Base-by-base conservation (phyloP, 1,284 basidiomycete genomes). In the Phenoliferia sp. region DNA sequence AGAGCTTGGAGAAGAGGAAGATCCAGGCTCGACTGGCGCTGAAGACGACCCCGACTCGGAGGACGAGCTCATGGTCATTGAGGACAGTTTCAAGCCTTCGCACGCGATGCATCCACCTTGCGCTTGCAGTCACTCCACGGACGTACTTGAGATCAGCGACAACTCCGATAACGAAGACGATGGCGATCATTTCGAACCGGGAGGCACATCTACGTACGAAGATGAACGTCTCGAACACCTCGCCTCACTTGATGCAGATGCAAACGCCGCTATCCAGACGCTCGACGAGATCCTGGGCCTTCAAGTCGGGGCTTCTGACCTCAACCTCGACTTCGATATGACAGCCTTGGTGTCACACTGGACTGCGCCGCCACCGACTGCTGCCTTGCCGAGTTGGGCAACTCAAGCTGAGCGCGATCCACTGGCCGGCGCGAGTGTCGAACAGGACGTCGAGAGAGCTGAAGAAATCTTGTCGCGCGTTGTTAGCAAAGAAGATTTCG, bases 401-500 rank as follows among this genome's bases (percentile, higher is more conserved):
- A 34, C 62, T 19, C 52, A 50, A 4, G 44, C 48, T 22, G 44
- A 50, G 15, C 34, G 19, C 31, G 62, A 52, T 12, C 22, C 32
- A 61, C 77, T 76, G 10, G 69, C 77, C 35, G 78, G 77, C 0
- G 90, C 89, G 0, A 85, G 89, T 3, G 79, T 92, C 0, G 77
- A 81, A 0, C 87, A 82, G 2, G 84, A 87, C 57, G 82, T 88
- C 34, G 77, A 79, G 1, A 81, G 82, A 44, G 92, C 90, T 0
- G 87, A 87, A 22, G 85, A 86, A 52, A 87, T 88, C 0, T 85
- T 99, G 2, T 86, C 91, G 5, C 86, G 94, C 16, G 87, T 92
- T 32, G 94, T 99, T 54, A 84, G 87, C 64, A 98, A 99, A 79
- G 78, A 81, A 1, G 95, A 99, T 79, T 99, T 99, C 77, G 82